phyloP scores from a whole-genome alignment of 2,329 filamentous ascomycete species.

The Fusarium sterilihyphosum region DNA sequence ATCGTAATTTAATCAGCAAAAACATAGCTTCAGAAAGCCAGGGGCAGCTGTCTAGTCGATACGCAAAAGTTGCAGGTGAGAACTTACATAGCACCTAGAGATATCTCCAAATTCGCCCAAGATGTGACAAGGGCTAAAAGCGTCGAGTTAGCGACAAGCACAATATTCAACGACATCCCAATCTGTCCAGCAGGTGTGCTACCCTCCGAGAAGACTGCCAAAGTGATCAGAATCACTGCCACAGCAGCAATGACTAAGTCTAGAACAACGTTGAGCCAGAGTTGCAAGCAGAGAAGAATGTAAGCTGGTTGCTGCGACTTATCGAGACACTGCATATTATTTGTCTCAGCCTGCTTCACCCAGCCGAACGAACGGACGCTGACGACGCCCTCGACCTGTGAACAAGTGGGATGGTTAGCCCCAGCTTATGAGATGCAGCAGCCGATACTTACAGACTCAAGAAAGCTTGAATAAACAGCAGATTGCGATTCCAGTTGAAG shows the following conservation, averaged over 20 bases:
- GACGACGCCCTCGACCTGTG: neutral
- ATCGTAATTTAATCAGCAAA: rapidly evolving
- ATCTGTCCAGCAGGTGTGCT: neutral
- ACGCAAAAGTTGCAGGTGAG: rapidly evolving
- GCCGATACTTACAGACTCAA: neutral
- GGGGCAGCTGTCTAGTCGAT: rapidly evolving
- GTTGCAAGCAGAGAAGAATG: neutral
- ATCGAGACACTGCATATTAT: neutral
- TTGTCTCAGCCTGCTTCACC: neutral
- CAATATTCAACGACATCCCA: neutral
- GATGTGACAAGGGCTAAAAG: neutral
- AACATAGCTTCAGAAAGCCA: rapidly evolving
- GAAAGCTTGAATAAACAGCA: neutral
- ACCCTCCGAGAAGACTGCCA: neutral
- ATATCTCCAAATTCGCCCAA: neutral
- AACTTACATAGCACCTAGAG: neutral
- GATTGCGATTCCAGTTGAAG: neutral
- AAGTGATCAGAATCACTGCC: neutral
- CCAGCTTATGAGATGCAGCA: rapidly evolving
- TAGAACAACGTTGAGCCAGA: neutral
- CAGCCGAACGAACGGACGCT: neutral
- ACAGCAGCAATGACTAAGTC: neutral
- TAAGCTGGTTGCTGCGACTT: neutral
- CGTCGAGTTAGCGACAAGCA: neutral
- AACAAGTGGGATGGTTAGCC: rapidly evolving